Conservation (phyloP, 345 rosid species). For the Erucastrum elatum region DNA sequence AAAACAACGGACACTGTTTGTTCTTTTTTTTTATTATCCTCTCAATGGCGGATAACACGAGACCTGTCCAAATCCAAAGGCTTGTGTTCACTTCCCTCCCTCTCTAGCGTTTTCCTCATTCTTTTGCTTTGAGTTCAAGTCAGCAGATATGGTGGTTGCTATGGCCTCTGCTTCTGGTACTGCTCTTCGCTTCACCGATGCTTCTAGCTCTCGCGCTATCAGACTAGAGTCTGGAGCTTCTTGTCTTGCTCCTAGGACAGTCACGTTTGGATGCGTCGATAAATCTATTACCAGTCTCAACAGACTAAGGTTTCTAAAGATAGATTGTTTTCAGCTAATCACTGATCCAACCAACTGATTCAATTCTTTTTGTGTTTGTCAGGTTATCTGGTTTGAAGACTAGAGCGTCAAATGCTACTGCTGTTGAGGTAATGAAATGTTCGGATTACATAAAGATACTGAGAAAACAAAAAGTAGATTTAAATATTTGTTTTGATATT, state of each 20-base stretch:
- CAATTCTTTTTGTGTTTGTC: conserved; percentile 17
- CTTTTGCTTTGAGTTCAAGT: conserved; percentile 19
- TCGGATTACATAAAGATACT: not conserved
- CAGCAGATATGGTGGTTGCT: conserved; percentile 20
- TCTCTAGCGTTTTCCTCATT: conserved; percentile 27
- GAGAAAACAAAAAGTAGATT: not conserved
- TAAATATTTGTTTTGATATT: not conserved
- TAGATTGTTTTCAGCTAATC: not conserved
- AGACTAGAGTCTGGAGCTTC: conserved; percentile 23
- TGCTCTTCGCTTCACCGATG: conserved; percentile 38
- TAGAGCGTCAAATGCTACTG: conserved; percentile 65
- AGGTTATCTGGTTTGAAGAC: conserved; percentile 54
- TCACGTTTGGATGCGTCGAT: conserved; percentile 30
- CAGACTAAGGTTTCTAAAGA: conserved; percentile 19
- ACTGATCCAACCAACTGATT: conserved; percentile 3
- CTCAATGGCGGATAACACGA: conserved; percentile 44
- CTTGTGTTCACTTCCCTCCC: not conserved
- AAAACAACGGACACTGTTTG: conserved; percentile 12
- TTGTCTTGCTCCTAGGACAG: conserved; percentile 8
- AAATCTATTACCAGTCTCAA: conserved; percentile 21
- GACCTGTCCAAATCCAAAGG: conserved; percentile 29
- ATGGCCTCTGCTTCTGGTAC: conserved; percentile 42
- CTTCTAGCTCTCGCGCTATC: conserved; percentile 17
- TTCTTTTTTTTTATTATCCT: conserved; percentile 19
- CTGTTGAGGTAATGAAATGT: conserved; percentile 65